These are phyloP conservation scores for Pistacia integerrima DNA, from an alignment of 345 rosid genomes.

Conservation along the genomic window DNA sequence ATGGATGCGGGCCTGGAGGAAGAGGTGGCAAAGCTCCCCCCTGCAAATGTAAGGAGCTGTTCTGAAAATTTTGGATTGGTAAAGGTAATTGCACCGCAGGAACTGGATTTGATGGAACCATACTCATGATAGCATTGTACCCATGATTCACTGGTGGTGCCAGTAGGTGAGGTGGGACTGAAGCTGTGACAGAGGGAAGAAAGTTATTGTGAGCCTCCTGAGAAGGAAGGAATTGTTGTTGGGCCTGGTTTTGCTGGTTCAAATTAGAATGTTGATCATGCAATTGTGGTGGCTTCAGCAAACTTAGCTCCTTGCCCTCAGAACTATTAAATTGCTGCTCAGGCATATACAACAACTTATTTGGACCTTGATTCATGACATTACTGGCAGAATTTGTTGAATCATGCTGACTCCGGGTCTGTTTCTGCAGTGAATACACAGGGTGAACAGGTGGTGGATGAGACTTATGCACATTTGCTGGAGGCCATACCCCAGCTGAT, in stretches of 20 bases:
- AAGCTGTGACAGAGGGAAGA: conserved; percentile 39
- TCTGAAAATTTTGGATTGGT: conserved; percentile 43
- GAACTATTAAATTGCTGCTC: conserved; percentile 51
- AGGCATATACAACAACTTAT: conserved; percentile 45
- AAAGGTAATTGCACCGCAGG: conserved; percentile 43
- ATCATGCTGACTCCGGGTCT: conserved; percentile 44
- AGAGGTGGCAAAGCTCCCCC: conserved; percentile 59
- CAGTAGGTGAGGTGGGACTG: conserved; percentile 46
- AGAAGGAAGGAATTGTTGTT: conserved; percentile 42
- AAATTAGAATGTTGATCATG: conserved; percentile 45
- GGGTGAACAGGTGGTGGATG: conserved; percentile 46
- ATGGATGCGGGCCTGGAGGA: conserved; percentile 57
- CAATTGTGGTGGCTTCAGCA: conserved; percentile 35
- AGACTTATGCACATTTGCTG: conserved; percentile 56
- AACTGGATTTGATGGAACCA: conserved; percentile 35
- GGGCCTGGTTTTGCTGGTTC: conserved; percentile 58
- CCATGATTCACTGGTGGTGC: conserved; percentile 45
- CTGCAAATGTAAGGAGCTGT: conserved; percentile 33
- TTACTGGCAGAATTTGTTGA: conserved; percentile 41
- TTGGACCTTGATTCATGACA: conserved; percentile 46
- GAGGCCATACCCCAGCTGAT: conserved; percentile 55
- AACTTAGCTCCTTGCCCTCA: conserved; percentile 42
- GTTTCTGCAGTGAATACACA: conserved; percentile 45
- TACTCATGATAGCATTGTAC: conserved; percentile 30
- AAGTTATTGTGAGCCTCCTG: conserved; percentile 43